These are phyloP conservation scores for Xerocomus potaroensis DNA, from an alignment of 768 basidiomycete species.

Conservation along the genomic window DNA sequence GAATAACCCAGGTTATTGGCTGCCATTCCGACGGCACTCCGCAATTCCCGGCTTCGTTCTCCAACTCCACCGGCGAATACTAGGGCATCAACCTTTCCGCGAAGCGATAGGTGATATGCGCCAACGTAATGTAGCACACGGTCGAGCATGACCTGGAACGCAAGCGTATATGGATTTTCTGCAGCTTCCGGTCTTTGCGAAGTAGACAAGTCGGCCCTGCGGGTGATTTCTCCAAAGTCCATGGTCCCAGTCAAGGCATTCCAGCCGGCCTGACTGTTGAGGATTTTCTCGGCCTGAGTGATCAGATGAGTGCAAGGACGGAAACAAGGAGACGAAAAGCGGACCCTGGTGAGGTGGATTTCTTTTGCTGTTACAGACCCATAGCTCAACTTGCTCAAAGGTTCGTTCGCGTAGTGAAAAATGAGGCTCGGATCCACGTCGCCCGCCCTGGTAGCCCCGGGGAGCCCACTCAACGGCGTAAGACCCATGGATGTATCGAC, in stretches of 20 bases:
- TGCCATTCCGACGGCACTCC: constrained; percentile 51
- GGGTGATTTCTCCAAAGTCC: constrained; percentile 70
- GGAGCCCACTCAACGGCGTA: constrained; percentile 83
- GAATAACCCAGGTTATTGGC: constrained; percentile 61
- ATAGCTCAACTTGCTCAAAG: constrained; percentile 47
- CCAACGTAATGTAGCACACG: constrained; percentile 70
- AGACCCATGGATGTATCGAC: constrained; percentile 91
- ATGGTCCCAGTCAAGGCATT: constrained; percentile 75
- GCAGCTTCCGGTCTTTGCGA: constrained; percentile 16
- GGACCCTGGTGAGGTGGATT: constrained; percentile 51
- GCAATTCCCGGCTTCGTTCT: constrained; percentile 61
- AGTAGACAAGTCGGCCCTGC: constrained; percentile 32
- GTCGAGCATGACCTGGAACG: constrained; percentile 78
- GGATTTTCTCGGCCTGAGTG: constrained; percentile 61
- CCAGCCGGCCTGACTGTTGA: constrained; percentile 76
- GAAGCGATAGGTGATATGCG: constrained; percentile 70
- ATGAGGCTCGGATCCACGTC: constrained; percentile 81
- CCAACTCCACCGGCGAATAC: constrained; percentile 91
- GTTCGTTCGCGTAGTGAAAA: constrained; percentile 69
- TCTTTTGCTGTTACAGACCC: constrained; percentile 42
- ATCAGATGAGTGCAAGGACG: background rate
- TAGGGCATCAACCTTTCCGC: constrained; percentile 65
- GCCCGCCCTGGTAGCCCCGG: constrained; percentile 85
- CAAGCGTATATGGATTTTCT: constrained; percentile 47
- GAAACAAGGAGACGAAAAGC: background rate